Base-by-base conservation (phyloP, 352 stramenopile species). In the Nothophytophthora sp. region DNA sequence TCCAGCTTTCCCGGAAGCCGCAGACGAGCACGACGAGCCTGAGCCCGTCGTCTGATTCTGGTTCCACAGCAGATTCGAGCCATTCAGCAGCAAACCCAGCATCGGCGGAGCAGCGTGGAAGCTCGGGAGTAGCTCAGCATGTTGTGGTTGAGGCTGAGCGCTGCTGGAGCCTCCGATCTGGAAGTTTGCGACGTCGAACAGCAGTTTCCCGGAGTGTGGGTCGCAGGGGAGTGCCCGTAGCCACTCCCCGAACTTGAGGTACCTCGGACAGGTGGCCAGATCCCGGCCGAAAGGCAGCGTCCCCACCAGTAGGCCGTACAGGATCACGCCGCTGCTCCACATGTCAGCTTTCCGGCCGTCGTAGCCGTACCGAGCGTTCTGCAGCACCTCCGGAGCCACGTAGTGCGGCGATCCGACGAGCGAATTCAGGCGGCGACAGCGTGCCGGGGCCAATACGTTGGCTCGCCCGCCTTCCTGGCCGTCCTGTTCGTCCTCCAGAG, bases 381-480 rank as follows among this genome's bases (percentile, higher is more conserved):
- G 77, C 40, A 98, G 81, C 15, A 99, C 95, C 64, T 99, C 96
- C 1, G 96, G 96, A 1, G 96, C 96, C 11, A 98, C 94, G 56
- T 99, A 99, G 49, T 99, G 95, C 8, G 96, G 96, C 11, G 95
- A 98, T 2, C 96, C 96, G 13, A 99, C 96, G 25, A 98, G 91
- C 15, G 93, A 98, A 29, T 96, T 98, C 54, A 99, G 86, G 11
- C 95, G 70, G 27, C 86, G 71, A n/a, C 97, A 85, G 15, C 76
- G 76, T 36, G 65, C 72, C 10, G 69, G 68, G 16, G 63, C 54
- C 59, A 70, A 42, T 6, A 62, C 37, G 34, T 63, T 70, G 29
- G 53, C 56, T 5, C 46, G 20, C 10, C 47, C 50, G 24, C 29
- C 57, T 1, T 63, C 54, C 10, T 35, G 39, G 33, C 73, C 63